These are phyloP conservation scores for Stagonosporopsis rhizophila DNA, from an alignment of 2,329 filamentous ascomycete species.

Conservation along the genomic window DNA sequence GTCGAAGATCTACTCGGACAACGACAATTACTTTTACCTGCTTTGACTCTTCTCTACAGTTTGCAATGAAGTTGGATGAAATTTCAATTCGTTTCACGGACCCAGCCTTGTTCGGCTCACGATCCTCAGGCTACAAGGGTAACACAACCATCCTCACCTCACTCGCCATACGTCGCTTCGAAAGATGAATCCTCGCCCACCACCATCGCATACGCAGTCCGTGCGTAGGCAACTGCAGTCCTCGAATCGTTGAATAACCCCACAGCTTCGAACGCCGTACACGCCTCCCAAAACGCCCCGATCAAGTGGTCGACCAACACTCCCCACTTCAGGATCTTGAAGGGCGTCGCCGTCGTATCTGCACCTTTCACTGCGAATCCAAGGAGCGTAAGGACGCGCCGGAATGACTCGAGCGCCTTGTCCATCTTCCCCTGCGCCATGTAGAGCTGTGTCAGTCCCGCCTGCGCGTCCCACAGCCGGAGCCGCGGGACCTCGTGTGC, in stretches of 20 bases:
- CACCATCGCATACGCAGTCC: background rate
- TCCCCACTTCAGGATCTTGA: background rate
- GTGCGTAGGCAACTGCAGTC: background rate
- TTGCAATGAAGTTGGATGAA: no score
- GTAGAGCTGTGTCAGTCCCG: conserved; percentile 24
- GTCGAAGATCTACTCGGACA: no score
- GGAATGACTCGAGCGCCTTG: background rate
- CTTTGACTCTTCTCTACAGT: no score
- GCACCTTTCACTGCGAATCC: background rate
- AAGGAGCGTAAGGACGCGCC: background rate
- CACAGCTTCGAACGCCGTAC: background rate
- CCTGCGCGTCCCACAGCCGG: conserved; percentile 27
- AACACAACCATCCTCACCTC: no score
- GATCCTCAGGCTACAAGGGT: no score
- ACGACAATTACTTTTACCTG: no score
- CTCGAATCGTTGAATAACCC: background rate
- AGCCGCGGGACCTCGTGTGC: conserved; percentile 30
- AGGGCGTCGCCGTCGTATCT: background rate
- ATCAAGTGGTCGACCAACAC: background rate
- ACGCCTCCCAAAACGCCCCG: background rate
- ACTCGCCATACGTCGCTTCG: background rate
- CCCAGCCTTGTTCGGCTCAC: no score
- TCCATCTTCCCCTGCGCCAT: background rate
- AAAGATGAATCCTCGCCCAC: background rate
- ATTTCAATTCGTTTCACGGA: no score